Evolutionary conservation across 2,329 filamentous ascomycete species (phyloP).

Genomic region (Alternaria burnsii): DNA sequence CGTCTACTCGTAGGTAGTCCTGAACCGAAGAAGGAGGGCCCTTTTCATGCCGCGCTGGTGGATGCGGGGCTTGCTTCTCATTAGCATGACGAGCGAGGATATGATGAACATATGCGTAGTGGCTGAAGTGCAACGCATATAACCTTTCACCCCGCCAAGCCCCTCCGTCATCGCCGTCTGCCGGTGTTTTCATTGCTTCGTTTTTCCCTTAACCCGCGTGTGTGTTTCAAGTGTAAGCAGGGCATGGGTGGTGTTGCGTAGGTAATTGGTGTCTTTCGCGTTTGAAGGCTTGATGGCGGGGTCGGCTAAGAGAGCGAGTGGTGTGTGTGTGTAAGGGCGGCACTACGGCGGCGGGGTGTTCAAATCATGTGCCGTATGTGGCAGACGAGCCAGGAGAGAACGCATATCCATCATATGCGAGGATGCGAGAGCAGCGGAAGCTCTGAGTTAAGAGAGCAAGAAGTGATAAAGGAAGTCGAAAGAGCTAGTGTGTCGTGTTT

Average conservation of each 20-base stretch:
- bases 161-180: constrained; percentile 15
- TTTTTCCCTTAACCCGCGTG: constrained; percentile 26
- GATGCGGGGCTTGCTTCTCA: constrained; percentile 6
- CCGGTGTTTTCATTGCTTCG: neutral
- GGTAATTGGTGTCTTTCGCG: constrained; percentile 32
- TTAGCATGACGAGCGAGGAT: constrained; percentile 9
- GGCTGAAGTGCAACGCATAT: constrained; percentile 17
- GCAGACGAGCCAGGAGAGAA: constrained; percentile 10
- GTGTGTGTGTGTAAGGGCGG: constrained; percentile 21
- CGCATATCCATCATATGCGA: neutral
- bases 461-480: neutral
- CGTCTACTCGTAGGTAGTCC: constrained; percentile 1
- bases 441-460: neutral
- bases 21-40: neutral
- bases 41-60: neutral
- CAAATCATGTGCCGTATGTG: constrained; percentile 12
- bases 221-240: constrained; percentile 35
- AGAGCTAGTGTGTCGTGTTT: neutral
- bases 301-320: constrained; percentile 21
- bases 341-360: constrained; percentile 22
- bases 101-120: constrained; percentile 20
- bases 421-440: neutral
- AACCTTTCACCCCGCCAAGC: constrained; percentile 4
- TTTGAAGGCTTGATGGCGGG: constrained; percentile 32
- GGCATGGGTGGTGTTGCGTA: constrained; percentile 19